These are phyloP conservation scores for Nectriaceae sp. DNA, from an alignment of 2,329 filamentous ascomycete species.

Conservation along the genomic window DNA sequence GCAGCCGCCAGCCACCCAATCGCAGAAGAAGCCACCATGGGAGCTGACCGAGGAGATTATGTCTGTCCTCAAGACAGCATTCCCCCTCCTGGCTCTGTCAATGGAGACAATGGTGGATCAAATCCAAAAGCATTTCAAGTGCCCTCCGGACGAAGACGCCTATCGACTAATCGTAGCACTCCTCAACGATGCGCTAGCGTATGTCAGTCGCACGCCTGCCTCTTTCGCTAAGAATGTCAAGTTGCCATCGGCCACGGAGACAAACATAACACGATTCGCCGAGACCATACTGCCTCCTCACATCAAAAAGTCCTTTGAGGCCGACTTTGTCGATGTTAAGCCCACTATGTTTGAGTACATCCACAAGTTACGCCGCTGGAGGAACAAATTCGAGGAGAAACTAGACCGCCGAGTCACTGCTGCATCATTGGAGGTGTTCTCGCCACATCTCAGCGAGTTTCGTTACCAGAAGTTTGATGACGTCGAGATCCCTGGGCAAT, in stretches of 20 bases:
- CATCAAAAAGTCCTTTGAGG: slow-evolving; percentile 94
- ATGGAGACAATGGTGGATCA: slow-evolving; percentile 99
- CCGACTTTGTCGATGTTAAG: slow-evolving; percentile 93
- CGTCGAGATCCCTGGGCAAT: slow-evolving; percentile 96
- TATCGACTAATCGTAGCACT: slow-evolving; percentile 97
- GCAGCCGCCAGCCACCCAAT: slow-evolving; percentile 21
- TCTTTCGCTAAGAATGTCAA: slow-evolving; percentile 92
- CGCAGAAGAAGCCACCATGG: slow-evolving; percentile 81
- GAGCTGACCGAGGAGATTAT: slow-evolving; percentile 96
- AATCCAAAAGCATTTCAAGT: slow-evolving; percentile 99
- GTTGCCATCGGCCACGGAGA: slow-evolving; percentile 85
- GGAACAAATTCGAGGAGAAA: slow-evolving; percentile 97
- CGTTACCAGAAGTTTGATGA: slow-evolving; percentile 98
- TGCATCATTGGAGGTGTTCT: slow-evolving; percentile 80
- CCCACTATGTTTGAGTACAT: slow-evolving; percentile 99
- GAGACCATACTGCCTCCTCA: slow-evolving; percentile 94
- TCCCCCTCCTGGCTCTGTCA: slow-evolving; percentile 89
- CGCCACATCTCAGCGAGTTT: slow-evolving; percentile 92
- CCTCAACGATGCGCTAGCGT: slow-evolving; percentile 91
- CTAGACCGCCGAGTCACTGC: slow-evolving; percentile 79
- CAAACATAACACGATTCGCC: slow-evolving; percentile 94
- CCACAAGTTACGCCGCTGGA: slow-evolving; percentile 91
- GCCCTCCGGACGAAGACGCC: slow-evolving; percentile 95
- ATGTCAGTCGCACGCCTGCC: slow-evolving; percentile 83
- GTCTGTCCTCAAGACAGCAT: slow-evolving; percentile 93